Evolutionary conservation across 208 protist genomes (phyloP).

Genomic region (Trypanosoma melophagium): DNA sequence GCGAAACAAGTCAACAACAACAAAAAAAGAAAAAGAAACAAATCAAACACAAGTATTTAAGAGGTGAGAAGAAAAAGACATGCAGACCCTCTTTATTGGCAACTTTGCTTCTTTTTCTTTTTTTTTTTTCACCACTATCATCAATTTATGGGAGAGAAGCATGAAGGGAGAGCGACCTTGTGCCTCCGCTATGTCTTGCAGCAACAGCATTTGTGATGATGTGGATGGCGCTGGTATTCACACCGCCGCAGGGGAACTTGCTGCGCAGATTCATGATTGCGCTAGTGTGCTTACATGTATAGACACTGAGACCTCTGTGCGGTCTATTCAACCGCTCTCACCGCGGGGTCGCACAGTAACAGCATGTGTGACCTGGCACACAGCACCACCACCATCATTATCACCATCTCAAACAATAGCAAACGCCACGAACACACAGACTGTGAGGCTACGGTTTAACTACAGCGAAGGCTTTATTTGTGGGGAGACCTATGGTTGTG

Average conservation of each 20-base stretch:
- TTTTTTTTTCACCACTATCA: slow-evolving; percentile 13
- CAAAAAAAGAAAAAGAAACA: not conserved
- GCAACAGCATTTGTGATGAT: not conserved
- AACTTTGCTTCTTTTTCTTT: slow-evolving; percentile 2
- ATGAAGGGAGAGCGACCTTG: too few species aligned
- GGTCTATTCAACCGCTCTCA: slow-evolving; percentile 13
- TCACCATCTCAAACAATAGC: not conserved
- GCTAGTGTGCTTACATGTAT: slow-evolving; percentile 38
- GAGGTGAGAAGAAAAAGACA: not conserved
- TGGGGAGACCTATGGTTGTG: not conserved
- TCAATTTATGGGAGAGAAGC: not conserved
- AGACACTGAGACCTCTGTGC: slow-evolving; percentile 2
- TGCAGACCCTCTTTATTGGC: not conserved
- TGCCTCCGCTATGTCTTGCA: not conserved
- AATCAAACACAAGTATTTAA: not conserved
- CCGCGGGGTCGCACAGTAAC: slow-evolving; percentile 16
- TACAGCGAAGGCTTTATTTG: slow-evolving; percentile 22
- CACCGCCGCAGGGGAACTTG: slow-evolving; percentile 43
- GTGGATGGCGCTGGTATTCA: not conserved
- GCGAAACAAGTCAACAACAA: not conserved
- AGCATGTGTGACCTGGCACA: slow-evolving; percentile 15
- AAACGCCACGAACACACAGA: too few species aligned
- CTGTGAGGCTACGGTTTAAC: slow-evolving; percentile 17
- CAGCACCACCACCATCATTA: not conserved
- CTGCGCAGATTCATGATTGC: slow-evolving; percentile 45